phyloP scores from a whole-genome alignment of 192 early-diverging fungal species.

The Phycomyces nitens region DNA sequence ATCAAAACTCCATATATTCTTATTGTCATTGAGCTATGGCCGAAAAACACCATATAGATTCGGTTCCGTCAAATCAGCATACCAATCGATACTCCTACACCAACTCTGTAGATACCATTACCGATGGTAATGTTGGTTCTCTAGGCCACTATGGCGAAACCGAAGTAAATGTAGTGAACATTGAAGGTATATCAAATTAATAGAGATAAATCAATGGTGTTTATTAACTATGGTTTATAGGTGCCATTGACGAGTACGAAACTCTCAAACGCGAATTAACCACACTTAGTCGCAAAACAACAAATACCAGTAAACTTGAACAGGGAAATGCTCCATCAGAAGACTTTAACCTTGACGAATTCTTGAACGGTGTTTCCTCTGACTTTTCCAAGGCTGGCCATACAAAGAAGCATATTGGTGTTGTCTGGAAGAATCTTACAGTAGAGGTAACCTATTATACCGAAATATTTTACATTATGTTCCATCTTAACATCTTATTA shows the following conservation, averaged over 20 bases:
- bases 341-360: constrained; percentile 29
- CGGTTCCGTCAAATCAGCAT: too few relatives aligned
- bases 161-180: too few relatives aligned
- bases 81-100: too few relatives aligned
- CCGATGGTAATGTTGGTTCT: too few relatives aligned
- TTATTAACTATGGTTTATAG: constrained; percentile 17
- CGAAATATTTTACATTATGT: not conserved
- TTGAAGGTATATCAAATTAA: too few relatives aligned
- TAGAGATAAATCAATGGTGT: too few relatives aligned
- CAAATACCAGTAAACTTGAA: constrained; percentile 19
- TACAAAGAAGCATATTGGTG: constrained; percentile 20
- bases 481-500: not conserved
- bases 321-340: constrained; percentile 17
- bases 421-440: constrained; percentile 32
- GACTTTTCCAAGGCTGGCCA: constrained; percentile 15
- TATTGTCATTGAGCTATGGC: too few relatives aligned
- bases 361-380: constrained; percentile 7
- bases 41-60: too few relatives aligned
- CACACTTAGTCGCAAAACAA: constrained; percentile 23
- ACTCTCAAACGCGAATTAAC: constrained; percentile 31
- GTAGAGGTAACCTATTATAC: constrained; percentile 19
- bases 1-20: too few relatives aligned
- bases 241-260: constrained; percentile 25
- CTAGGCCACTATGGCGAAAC: too few relatives aligned
- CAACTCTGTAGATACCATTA: too few relatives aligned